A percentile compares a stretch with the other conserved stretches of the same genome.
These are phyloP conservation scores for Alternaria consortialis DNA, from an alignment of 2,329 filamentous ascomycete genomes.

Conservation along the genomic window DNA sequence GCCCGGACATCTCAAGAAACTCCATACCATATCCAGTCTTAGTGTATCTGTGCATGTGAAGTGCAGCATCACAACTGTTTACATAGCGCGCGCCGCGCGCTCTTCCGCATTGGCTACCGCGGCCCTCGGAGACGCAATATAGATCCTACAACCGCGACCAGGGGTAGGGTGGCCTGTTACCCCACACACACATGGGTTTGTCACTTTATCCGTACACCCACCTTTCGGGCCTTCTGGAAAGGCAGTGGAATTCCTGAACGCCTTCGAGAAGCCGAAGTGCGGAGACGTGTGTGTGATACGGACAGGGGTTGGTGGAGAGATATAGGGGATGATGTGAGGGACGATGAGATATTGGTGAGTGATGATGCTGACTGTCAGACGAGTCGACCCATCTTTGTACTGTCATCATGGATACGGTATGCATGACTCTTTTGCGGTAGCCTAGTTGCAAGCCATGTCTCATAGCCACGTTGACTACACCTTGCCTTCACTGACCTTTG, in stretches of 20 bases:
- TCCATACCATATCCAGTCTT: not conserved
- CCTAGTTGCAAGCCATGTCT: not conserved
- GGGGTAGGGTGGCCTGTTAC: conserved; percentile 1
- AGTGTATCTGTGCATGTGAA: not conserved
- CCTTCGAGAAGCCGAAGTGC: conserved; percentile 7
- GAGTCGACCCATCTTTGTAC: not conserved
- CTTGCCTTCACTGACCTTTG: not conserved
- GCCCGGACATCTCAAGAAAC: not conserved
- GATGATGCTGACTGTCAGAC: not conserved
- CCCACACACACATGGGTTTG: conserved; percentile 6
- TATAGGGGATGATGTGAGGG: not conserved
- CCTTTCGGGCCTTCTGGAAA: conserved; percentile 17
- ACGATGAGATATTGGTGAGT: not conserved
- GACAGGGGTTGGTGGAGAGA: not conserved
- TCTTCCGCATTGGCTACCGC: not conserved
- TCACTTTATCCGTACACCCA: conserved; percentile 13
- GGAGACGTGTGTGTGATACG: not conserved
- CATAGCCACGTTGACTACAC: not conserved
- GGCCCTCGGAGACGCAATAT: conserved; percentile 9
- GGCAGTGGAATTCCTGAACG: conserved; percentile 3
- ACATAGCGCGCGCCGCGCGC: not conserved
- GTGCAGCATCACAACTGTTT: not conserved
- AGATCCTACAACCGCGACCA: conserved; percentile 10
- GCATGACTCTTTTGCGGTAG: not conserved
- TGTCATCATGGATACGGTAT: not conserved